A percentile compares a stretch with the other conserved stretches of the same genome.
These are phyloP conservation scores for Fusarium marasasianum DNA, from an alignment of 2,329 filamentous ascomycete species.

Conservation along the genomic window DNA sequence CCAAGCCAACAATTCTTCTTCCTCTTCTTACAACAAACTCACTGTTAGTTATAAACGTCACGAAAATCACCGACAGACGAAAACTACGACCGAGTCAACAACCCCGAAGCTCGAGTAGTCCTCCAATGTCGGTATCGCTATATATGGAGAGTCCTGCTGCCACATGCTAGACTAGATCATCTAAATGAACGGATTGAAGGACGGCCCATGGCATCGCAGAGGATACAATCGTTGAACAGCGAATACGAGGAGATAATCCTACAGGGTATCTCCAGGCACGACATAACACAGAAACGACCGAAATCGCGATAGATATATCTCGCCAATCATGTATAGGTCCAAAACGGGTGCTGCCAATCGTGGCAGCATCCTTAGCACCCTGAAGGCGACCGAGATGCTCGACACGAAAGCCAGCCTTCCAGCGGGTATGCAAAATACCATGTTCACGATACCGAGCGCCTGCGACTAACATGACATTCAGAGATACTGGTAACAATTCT, in stretches of 20 bases:
- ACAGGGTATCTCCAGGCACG: background rate
- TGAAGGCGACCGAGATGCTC: slow-evolving; percentile 84
- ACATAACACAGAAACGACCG: background rate
- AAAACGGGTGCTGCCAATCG: slow-evolving; percentile 52
- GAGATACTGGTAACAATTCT: slow-evolving; percentile 90
- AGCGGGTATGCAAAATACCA: slow-evolving; percentile 67
- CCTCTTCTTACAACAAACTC: slow-evolving; percentile 15
- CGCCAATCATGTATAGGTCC: slow-evolving; percentile 53
- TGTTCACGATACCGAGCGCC: background rate
- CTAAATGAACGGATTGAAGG: slow-evolving; percentile 28
- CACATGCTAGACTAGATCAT: slow-evolving; percentile 31
- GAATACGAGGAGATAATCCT: background rate
- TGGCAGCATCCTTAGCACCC: slow-evolving; percentile 73
- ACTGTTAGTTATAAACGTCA: background rate
- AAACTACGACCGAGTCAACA: background rate
- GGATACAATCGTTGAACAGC: slow-evolving; percentile 16
- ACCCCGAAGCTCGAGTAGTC: background rate
- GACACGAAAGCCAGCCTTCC: slow-evolving; percentile 82
- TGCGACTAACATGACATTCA: slow-evolving; percentile 45
- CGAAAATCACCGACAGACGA: background rate
- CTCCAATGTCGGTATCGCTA: slow-evolving; percentile 27
- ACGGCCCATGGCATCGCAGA: slow-evolving; percentile 20
- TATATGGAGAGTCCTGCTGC: slow-evolving; percentile 24
- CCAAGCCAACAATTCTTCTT: background rate
- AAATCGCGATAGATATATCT: slow-evolving; percentile 6